Evolutionary conservation across 352 stramenopile species (phyloP), one percentile per base, ranked within the genome.

Genomic region (Thraustochytrium striatum): DNA sequence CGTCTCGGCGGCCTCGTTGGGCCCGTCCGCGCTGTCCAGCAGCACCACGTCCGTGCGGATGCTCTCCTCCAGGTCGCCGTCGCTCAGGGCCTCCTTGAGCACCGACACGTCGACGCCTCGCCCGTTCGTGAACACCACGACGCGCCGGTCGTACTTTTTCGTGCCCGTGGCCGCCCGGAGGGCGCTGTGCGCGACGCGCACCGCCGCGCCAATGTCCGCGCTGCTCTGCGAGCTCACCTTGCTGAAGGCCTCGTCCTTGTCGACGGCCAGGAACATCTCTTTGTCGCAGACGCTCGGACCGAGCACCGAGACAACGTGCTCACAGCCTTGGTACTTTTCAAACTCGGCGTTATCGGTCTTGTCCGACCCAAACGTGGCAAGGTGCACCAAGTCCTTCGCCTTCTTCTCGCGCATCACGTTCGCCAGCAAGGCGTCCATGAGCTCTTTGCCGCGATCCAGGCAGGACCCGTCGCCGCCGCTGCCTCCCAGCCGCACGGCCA

Each of bases 71-170:
- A 36, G 25, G 13, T 73, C 30, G 47, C 38, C 44, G 25, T 62
- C 62, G 9, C 28, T 36, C 1, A 61, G 21, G 35, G 62, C 38
- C 9, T 19, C 19, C 44, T n/a, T 19, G 11, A 73, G 41, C 11
- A 36, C 44, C 62, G 62, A 25, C 13, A 61, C 25, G 32, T 69
- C 62, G 19, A 36, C 62, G 9, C 25, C 38, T 16, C 35, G 39
- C 47, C 13, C 19, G 19, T 28, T 57, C 13, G 62, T 73, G 1
- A 73, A 19, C 16, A 73, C 41, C 8, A 73, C 32, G 39, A 73
- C 28, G n/a, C 44, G 3, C 11, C 47, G 39, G 16, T n/a, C 8
- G 2, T 73, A 73, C 62, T 73, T 73, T n/a, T 73, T 73, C 35
- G 38, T 73, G 16, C 13, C 44, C 25, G 47, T 61, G 25, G n/a